Evolutionary conservation across 352 stramenopile species (phyloP).

Genomic region (Phytopythium ostracodes): DNA sequence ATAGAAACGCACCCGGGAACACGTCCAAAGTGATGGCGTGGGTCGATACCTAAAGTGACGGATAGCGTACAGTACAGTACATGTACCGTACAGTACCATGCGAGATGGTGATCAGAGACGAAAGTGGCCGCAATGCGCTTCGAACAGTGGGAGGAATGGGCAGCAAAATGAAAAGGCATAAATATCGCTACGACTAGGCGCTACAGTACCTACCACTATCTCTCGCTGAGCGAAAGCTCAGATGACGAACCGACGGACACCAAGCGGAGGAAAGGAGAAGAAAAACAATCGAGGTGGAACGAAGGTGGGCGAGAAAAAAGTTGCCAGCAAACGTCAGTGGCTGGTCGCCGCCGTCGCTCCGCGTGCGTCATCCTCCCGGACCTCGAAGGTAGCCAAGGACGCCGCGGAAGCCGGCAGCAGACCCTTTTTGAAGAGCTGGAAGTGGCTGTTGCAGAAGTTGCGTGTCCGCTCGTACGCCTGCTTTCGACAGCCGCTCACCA

Average conservation of each 20-base stretch:
- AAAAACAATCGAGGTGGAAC: not conserved
- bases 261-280: not conserved
- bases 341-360: not conserved
- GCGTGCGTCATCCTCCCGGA: not conserved
- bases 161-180: not conserved
- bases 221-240: not conserved
- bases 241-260: not conserved
- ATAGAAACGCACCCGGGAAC: too few relatives aligned
- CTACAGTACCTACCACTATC: not conserved
- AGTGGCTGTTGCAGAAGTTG: conserved; percentile 46
- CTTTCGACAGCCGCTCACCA: conserved; percentile 63
- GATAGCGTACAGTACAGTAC: too few relatives aligned
- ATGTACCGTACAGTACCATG: too few relatives aligned
- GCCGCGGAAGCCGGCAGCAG: conserved; percentile 1
- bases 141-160: conserved; percentile 1
- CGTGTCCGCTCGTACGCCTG: conserved; percentile 77
- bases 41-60: too few relatives aligned
- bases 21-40: too few relatives aligned
- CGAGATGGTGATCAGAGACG: not conserved
- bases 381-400: not conserved
- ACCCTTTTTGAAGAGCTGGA: conserved; percentile 11
- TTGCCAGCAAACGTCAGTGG: not conserved
- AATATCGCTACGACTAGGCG: not conserved
- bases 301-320: not conserved
- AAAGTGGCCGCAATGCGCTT: not conserved